Evolutionary conservation across 2,329 filamentous ascomycete genomes (phyloP).

Genomic region (Epicoccum nigrum): DNA sequence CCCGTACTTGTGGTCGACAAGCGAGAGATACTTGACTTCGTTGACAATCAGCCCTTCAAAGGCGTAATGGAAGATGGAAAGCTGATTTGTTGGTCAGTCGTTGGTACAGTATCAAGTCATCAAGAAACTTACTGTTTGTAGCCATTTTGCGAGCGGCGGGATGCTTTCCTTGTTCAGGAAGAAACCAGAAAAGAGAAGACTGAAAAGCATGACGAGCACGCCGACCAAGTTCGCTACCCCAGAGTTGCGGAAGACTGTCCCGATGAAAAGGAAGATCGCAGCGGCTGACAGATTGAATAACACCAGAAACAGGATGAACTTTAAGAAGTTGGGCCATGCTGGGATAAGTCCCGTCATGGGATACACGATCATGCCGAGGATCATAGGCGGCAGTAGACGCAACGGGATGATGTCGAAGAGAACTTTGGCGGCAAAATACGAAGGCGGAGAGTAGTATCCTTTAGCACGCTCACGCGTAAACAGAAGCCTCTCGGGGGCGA

Average conservation of each 20-base stretch:
- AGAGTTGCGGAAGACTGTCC: conserved; percentile 89
- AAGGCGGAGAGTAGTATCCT: conserved; percentile 91
- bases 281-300: conserved; percentile 96
- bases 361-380: conserved; percentile 95
- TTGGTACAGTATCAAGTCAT: accelerated
- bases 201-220: conserved; percentile 96
- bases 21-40: conserved; percentile 86
- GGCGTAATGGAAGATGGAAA: conserved; percentile 98
- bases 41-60: conserved; percentile 98
- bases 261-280: conserved; percentile 92
- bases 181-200: conserved; percentile 89
- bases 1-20: conserved; percentile 94
- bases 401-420: conserved; percentile 96
- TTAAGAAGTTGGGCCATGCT: conserved; percentile 81
- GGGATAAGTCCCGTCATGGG: conserved; percentile 95
- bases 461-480: conserved; percentile 95
- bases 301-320: conserved; percentile 88
- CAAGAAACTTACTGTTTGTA: conserved; percentile 71
- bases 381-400: conserved; percentile 89
- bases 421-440: conserved; percentile 96
- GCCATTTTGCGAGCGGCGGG: conserved; percentile 81
- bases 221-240: conserved; percentile 93
- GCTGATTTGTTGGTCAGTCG: conserved; percentile 44
- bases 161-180: conserved; percentile 95
- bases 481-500: conserved; percentile 85